Base-by-base conservation (phyloP, 108 stramenopile species). In the Schizochytrium sp. region DNA sequence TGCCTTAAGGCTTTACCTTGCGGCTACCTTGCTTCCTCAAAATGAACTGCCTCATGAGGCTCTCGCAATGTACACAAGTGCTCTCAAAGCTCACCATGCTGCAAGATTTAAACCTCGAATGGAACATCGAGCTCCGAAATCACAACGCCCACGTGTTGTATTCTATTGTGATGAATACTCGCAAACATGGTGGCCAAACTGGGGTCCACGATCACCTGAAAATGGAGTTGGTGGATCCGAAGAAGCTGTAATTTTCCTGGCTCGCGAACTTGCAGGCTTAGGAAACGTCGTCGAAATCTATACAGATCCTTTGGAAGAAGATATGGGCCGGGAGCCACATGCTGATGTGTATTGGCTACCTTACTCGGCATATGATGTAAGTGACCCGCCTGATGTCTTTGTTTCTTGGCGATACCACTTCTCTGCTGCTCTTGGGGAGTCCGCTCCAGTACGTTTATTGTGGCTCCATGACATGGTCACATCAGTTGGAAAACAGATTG, bases 161-260 rank as follows among this genome's bases (percentile, higher is more conserved):
- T 72, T 94, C 8, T 94, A 92, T 59, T 94, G 94, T 89, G 46
- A 92, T 72, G 94, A 94, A 83, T 94, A 93, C 61, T 92, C 92
- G 2, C 92, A 93, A 57, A 90, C 90, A 1, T 93, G 93, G 93
- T 94, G 93, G 92, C 93, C 93, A 12, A 45, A 91, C 49, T 93
- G 92, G 92, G 91, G 91, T 0, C 91, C 91, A 10, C 87, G 88
- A n/a, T 76, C 72, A 13, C 90, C 91, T 8, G 88, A 61, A 19
- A 46, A 60, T 17, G 92, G 94, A 12, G 60, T 92, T 44, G 94
- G 94, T 12, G 94, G 94, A 40, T 92, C 92, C 38, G 94, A 94
- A 56, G 94, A 94, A 59, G 91, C 93, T 0, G 94, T 93, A 3
- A 60, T 92, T 4, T 92, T 91, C 46, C 47, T 94, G 3, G 89